These are phyloP conservation scores for Yarrowia hollandica DNA, from an alignment of 805 yeast species.

Conservation along the genomic window DNA sequence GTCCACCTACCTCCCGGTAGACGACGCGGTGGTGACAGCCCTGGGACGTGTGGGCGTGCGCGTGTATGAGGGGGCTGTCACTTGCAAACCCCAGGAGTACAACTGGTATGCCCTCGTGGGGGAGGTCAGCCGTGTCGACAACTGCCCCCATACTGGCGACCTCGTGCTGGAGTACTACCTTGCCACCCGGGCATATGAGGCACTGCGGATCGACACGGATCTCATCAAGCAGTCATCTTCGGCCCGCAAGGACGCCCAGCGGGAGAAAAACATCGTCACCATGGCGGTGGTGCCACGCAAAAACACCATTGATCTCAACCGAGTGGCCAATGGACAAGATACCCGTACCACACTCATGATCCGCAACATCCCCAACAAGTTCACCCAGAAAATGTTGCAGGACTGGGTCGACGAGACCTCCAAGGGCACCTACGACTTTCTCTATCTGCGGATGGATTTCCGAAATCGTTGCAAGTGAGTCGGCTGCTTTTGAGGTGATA, in stretches of 20 bases:
- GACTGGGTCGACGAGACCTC: conserved; percentile 50
- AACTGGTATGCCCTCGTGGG: conserved; percentile 23
- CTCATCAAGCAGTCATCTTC: conserved; percentile 18
- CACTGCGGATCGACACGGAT: conserved; percentile 5
- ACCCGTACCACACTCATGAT: conserved; percentile 53
- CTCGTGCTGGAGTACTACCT: conserved; percentile 13
- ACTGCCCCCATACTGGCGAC: conserved; percentile 12
- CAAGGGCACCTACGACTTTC: conserved; percentile 43
- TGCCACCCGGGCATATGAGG: conserved; percentile 12
- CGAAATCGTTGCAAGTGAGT: conserved; percentile 50
- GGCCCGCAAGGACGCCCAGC: conserved; percentile 8
- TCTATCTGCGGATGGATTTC: conserved; percentile 55
- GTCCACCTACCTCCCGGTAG: background rate
- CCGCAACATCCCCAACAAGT: conserved; percentile 56
- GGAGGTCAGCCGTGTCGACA: background rate
- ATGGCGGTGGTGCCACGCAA: conserved; percentile 40
- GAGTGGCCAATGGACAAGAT: conserved; percentile 48
- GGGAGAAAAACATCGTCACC: conserved; percentile 33
- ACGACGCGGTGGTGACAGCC: background rate
- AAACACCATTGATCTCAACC: conserved; percentile 45
- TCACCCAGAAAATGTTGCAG: conserved; percentile 49
- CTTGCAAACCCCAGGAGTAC: conserved; percentile 21
- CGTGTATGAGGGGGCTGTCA: background rate
- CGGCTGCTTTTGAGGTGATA: conserved; percentile 22
- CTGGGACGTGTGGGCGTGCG: background rate